Percentiles rank a stretch among this genome's conserved stretches.
phyloP scores from a whole-genome alignment of 495 filamentous ascomycete species.

The Penicillium macrosclerotiorum region DNA sequence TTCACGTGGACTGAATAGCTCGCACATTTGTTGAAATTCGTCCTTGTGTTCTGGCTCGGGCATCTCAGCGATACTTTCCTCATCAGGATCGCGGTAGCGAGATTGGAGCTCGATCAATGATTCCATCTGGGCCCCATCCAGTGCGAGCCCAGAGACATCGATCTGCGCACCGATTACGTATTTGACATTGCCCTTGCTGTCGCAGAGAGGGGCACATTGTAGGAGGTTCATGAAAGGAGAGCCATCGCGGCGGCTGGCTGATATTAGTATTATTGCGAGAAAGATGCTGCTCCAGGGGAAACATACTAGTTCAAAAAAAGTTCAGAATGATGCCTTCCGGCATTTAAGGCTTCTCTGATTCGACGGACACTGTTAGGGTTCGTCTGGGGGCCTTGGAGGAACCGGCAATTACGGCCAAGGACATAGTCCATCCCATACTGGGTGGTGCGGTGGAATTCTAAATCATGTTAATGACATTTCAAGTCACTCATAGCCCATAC shows the following conservation, averaged over 20 bases:
- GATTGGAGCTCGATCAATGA: slow-evolving; percentile 49
- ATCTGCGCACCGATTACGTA: slow-evolving; percentile 64
- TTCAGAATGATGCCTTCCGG: slow-evolving; percentile 63
- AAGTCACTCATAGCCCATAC: slow-evolving; percentile 4
- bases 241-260: slow-evolving; percentile 53
- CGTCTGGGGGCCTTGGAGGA: slow-evolving; percentile 59
- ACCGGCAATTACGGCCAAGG: slow-evolving; percentile 61
- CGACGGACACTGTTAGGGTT: slow-evolving; percentile 49
- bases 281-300: neutral
- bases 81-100: slow-evolving; percentile 15
- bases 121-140: slow-evolving; percentile 58
- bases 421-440: slow-evolving; percentile 60
- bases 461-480: neutral
- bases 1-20: slow-evolving; percentile 57
- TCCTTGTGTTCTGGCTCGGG: slow-evolving; percentile 15
- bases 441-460: slow-evolving; percentile 62
- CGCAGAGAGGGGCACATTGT: slow-evolving; percentile 59
- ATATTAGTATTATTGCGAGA: neutral
- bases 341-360: slow-evolving; percentile 53
- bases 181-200: slow-evolving; percentile 57
- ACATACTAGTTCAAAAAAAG: slow-evolving; percentile 67
- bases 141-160: slow-evolving; percentile 55
- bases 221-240: slow-evolving; percentile 66
- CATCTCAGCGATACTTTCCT: slow-evolving; percentile 18
- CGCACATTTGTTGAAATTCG: slow-evolving; percentile 53